A percentile compares a stretch with the other conserved stretches of the same genome.
These are phyloP conservation scores for Zoysia japonica DNA, from an alignment of 176 grass and related monocot species.

Conservation along the genomic window DNA sequence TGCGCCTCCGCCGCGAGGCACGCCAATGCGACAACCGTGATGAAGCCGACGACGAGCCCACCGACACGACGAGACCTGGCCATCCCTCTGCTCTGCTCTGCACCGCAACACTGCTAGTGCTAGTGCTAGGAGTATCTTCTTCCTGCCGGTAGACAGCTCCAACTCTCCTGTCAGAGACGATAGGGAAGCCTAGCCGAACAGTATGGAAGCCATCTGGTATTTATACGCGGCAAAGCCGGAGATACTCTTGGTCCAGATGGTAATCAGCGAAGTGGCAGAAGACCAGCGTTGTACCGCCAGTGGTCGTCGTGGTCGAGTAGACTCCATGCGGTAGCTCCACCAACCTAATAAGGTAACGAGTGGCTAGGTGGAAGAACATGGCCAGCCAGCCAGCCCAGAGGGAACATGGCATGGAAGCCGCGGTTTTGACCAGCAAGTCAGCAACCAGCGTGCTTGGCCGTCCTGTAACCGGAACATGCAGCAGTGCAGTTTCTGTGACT, in stretches of 20 bases:
- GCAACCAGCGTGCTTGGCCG: neutral
- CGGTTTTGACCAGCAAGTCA: neutral
- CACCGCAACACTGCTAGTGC: neutral
- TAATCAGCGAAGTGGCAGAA: neutral
- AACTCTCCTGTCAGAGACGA: neutral
- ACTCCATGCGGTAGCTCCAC: neutral
- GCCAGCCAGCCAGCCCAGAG: neutral
- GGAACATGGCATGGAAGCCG: neutral
- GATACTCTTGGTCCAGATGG: neutral
- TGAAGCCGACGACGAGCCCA: neutral
- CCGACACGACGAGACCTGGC: too few species aligned
- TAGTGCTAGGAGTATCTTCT: neutral
- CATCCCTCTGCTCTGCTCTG: neutral
- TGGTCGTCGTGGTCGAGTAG: neutral
- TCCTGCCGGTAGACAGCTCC: neutral
- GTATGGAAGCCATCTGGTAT: neutral
- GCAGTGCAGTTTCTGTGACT: neutral
- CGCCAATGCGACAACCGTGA: neutral
- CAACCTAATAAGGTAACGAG: neutral
- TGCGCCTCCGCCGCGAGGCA: neutral
- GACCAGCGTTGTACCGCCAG: neutral
- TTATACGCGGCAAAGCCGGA: neutral
- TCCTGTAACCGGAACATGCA: neutral
- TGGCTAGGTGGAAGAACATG: neutral
- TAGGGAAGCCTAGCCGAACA: neutral